Conservation (phyloP, 306 rosid species). For the Oemleria cerasiformis region DNA sequence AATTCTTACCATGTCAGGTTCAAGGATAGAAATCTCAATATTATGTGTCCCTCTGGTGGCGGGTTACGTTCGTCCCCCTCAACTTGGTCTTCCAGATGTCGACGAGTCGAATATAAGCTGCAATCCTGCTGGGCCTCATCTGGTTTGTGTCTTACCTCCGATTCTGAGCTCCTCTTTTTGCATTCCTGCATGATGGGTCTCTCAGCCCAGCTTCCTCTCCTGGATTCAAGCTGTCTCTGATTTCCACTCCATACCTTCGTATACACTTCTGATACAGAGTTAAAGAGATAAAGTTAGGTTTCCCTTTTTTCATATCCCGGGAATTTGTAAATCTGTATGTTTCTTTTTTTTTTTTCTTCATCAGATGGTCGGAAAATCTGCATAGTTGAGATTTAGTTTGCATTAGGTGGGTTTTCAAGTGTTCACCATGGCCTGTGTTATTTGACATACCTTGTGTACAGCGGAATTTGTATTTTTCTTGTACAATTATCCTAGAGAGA, state of each 20-base stretch:
- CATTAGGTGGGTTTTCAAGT: constrained; percentile 26
- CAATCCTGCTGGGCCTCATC: constrained; percentile 94
- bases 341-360: constrained; percentile 9
- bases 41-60: constrained; percentile 89
- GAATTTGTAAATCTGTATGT: constrained; percentile 36
- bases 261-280: constrained; percentile 1
- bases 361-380: constrained; percentile 5
- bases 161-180: constrained; percentile 88
- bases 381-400: constrained; percentile 21
- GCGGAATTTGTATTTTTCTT: constrained; percentile 34
- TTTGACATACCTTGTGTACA: constrained; percentile 43
- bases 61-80: constrained; percentile 91
- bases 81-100: constrained; percentile 76
- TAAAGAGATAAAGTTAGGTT: constrained; percentile 14
- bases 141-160: constrained; percentile 93
- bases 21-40: constrained; percentile 78
- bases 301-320: constrained; percentile 25
- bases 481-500: constrained; percentile 29
- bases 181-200: constrained; percentile 65
- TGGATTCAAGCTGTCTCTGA: background rate
- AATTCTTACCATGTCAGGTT: constrained; percentile 46
- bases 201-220: constrained; percentile 7
- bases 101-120: constrained; percentile 75
- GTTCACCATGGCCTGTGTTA: background rate
- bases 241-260: constrained; percentile 22